phyloP scores from a whole-genome alignment of 225 moss, liverwort and hornwort genomes.

The Lunularia cruciata region DNA sequence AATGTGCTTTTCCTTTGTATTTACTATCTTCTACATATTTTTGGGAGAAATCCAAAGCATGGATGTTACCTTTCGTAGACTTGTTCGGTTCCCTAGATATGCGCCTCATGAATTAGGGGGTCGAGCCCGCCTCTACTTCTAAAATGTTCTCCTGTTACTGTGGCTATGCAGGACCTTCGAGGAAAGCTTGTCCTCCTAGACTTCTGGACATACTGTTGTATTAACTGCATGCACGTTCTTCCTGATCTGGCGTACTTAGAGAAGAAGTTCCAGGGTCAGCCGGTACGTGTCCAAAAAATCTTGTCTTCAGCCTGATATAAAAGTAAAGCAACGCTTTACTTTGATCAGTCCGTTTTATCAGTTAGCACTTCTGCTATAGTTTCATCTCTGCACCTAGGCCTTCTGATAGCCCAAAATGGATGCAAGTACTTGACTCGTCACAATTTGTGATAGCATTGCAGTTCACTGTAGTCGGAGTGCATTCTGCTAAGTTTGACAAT shows the following conservation, averaged over 20 bases:
- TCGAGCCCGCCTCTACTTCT: no score
- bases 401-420: not conserved
- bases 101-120: no score
- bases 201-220: slow-evolving; percentile 99
- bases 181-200: slow-evolving; percentile 90
- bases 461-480: slow-evolving; percentile 93
- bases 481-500: slow-evolving; percentile 99
- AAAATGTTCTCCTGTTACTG: no score
- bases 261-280: slow-evolving; percentile 63
- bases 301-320: not conserved
- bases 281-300: slow-evolving; percentile 37
- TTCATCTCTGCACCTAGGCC: not conserved
- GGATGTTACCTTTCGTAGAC: no score
- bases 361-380: no score
- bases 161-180: slow-evolving; percentile 64
- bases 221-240: slow-evolving; percentile 98
- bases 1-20: not conserved
- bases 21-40: no score
- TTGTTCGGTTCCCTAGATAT: no score
- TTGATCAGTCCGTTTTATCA: no score
- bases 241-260: slow-evolving; percentile 87
- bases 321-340: not conserved
- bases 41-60: no score
- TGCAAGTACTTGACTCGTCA: slow-evolving; percentile 14
- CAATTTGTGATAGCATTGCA: slow-evolving; percentile 32